phyloP scores from a whole-genome alignment of 495 filamentous ascomycete species.

The Lineolata rhizophorae region DNA sequence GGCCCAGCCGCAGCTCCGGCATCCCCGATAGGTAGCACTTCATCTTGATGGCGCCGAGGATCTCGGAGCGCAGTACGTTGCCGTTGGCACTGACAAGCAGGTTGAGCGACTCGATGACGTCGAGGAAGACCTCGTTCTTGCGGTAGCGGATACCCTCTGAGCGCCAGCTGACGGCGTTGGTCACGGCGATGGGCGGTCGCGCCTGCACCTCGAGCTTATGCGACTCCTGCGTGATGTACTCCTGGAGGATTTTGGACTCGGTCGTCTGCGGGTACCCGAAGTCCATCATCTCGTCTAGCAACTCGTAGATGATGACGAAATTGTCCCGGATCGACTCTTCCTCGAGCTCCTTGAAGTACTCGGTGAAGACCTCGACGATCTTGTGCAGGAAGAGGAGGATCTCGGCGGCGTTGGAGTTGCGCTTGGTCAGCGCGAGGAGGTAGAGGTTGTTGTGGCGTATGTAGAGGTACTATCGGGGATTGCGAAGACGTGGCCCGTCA shows the following conservation, averaged over 20 bases:
- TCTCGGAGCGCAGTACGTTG: conserved; percentile 92
- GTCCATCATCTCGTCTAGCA: conserved; percentile 99
- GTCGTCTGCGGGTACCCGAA: conserved; percentile 99
- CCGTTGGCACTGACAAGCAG: conserved; percentile 85
- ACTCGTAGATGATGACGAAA: conserved; percentile 97
- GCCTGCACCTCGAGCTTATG: conserved; percentile 97
- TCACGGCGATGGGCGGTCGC: conserved; percentile 97
- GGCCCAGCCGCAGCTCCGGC: conserved; percentile 82
- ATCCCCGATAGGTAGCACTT: conserved; percentile 98
- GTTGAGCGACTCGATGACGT: conserved; percentile 94
- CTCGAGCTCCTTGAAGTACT: conserved; percentile 99
- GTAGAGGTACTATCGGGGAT: conserved; percentile 67
- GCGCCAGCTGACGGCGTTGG: conserved; percentile 94
- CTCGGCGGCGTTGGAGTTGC: conserved; percentile 97
- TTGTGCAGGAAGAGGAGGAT: conserved; percentile 97
- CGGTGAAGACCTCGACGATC: conserved; percentile 95
- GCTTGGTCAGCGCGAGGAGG: conserved; percentile 92
- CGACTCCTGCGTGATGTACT: conserved; percentile 95
- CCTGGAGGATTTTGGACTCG: conserved; percentile 95
- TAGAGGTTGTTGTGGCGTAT: conserved; percentile 99
- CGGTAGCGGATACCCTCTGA: conserved; percentile 96
- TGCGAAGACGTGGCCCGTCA: too few relatives aligned
- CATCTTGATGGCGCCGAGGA: conserved; percentile 95
- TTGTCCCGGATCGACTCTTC: conserved; percentile 99
- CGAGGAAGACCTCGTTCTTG: conserved; percentile 98